These are phyloP conservation scores for Fusarium mangiferae DNA, from an alignment of 2,329 filamentous ascomycete species.

Conservation along the genomic window DNA sequence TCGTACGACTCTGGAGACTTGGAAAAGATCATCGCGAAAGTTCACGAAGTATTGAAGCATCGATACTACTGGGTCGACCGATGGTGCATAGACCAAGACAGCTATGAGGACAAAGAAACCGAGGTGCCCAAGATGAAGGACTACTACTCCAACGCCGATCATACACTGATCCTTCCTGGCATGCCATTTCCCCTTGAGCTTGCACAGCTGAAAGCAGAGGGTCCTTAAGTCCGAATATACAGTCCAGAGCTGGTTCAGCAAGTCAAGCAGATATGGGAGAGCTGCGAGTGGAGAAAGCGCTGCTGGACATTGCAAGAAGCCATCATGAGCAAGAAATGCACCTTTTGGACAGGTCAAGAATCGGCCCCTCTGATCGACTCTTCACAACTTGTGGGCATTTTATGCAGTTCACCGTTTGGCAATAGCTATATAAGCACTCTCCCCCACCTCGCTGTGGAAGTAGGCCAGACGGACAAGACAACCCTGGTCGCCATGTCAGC, in stretches of 20 bases:
- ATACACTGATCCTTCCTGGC: not conserved
- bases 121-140: not conserved
- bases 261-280: not conserved
- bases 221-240: not conserved
- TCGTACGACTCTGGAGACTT: not conserved
- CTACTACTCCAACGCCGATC: not conserved
- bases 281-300: not conserved
- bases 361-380: not conserved
- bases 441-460: not conserved
- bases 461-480: not conserved
- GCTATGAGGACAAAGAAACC: not conserved
- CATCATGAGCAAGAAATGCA: not conserved
- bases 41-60: accelerated
- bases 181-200: not conserved
- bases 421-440: not conserved
- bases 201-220: not conserved
- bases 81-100: not conserved
- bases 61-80: not conserved
- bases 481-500: not conserved
- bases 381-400: not conserved
- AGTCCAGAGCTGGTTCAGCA: not conserved
- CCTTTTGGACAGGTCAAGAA: not conserved
- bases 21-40: not conserved
- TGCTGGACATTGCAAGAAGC: not conserved
- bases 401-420: not conserved